Evolutionary conservation across 2,329 filamentous ascomycete species (phyloP).

Genomic region (Diaporthe sp.): DNA sequence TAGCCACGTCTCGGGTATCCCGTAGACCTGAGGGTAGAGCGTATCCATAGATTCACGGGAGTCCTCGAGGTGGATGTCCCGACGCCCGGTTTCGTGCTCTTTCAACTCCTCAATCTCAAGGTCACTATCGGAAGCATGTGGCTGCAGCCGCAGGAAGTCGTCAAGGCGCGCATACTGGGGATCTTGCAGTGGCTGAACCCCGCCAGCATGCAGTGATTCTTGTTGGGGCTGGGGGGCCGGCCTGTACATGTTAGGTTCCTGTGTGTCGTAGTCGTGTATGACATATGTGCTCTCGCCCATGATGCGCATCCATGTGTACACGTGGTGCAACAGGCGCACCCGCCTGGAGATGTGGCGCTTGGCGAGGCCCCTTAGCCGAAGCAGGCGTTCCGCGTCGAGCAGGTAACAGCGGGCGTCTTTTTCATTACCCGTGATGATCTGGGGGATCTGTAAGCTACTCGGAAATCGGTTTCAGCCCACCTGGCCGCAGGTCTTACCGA

Average conservation of each 20-base stretch:
- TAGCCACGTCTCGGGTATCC: constrained; percentile 7
- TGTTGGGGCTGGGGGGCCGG: background rate
- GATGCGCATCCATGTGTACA: constrained; percentile 17
- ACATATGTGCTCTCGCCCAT: constrained; percentile 21
- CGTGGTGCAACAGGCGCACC: constrained; percentile 11
- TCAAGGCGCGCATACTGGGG: background rate
- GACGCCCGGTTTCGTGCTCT: constrained; percentile 2
- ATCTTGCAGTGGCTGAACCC: background rate
- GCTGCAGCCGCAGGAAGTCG: constrained; percentile 13
- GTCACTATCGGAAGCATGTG: constrained; percentile 15
- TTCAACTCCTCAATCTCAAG: constrained; percentile 9
- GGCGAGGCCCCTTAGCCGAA: constrained; percentile 4
- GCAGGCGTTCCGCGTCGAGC: background rate
- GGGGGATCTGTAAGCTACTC: background rate
- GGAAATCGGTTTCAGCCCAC: too few relatives aligned
- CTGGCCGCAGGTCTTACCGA: background rate
- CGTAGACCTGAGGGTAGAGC: constrained; percentile 6
- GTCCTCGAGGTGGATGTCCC: background rate
- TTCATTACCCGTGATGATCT: constrained; percentile 19
- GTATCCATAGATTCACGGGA: background rate
- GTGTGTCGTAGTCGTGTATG: background rate
- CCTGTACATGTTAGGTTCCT: background rate
- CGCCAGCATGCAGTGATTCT: background rate
- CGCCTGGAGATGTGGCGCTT: constrained; percentile 16
- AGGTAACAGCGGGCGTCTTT: constrained; percentile 5